Conservation (phyloP, 148 eudicot species). For the Fagopyrum esculentum region DNA sequence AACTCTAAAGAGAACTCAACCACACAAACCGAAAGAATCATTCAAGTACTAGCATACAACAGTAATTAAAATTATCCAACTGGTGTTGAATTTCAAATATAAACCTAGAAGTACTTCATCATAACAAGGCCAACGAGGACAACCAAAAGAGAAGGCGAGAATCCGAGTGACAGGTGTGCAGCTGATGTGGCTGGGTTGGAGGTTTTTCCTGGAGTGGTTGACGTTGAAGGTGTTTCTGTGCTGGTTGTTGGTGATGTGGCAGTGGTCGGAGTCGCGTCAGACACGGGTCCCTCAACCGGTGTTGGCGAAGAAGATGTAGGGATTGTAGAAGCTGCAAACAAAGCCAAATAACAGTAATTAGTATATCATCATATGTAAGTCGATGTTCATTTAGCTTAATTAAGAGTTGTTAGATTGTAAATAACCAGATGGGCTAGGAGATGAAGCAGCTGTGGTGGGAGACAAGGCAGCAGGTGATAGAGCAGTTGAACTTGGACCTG, state of each 20-base stretch:
- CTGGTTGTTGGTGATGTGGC: conserved; percentile 8
- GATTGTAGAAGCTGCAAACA: neutral
- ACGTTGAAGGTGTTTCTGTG: neutral
- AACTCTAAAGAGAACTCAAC: neutral
- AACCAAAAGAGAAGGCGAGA: conserved; percentile 8
- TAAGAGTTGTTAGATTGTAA: neutral
- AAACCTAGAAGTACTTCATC: conserved; percentile 8
- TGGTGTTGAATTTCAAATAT: neutral
- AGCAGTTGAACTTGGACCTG: conserved; percentile 1
- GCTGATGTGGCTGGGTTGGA: conserved; percentile 2
- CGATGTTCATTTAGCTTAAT: too few species aligned
- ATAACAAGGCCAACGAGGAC: conserved; percentile 5
- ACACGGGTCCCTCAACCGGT: neutral
- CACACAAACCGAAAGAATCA: conserved; percentile 4
- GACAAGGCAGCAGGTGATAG: neutral
- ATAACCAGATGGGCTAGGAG: conserved; percentile 9
- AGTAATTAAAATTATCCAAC: neutral
- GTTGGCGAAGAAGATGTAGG: conserved; percentile 1
- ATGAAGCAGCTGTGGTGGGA: neutral
- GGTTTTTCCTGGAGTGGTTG: neutral
- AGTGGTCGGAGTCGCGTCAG: neutral
- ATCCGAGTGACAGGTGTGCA: neutral
- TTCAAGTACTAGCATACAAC: neutral
- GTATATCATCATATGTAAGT: neutral
- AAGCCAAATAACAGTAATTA: neutral